A percentile compares a stretch with the other conserved stretches of the same genome.
These are phyloP conservation scores for Lumnitzera racemosa DNA, from an alignment of 345 rosid species.

Conservation along the genomic window DNA sequence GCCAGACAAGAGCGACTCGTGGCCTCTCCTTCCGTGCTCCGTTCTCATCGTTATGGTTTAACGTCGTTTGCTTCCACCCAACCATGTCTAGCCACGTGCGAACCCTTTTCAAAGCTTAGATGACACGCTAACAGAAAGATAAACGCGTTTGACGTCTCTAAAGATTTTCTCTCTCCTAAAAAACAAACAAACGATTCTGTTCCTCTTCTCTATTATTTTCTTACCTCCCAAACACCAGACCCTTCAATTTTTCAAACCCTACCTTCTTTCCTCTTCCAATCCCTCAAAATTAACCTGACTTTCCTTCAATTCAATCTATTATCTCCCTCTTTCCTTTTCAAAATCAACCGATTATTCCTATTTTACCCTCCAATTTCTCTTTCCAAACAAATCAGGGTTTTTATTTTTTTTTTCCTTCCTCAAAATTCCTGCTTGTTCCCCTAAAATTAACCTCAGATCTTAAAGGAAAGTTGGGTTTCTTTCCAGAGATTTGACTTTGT, in stretches of 20 bases:
- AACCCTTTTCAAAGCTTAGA: neutral
- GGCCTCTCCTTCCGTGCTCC: neutral
- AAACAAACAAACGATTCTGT: too few relatives aligned
- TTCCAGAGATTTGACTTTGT: neutral
- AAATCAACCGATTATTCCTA: neutral
- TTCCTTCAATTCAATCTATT: neutral
- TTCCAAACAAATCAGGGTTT: neutral
- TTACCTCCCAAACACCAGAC: neutral
- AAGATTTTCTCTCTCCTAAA: too few relatives aligned
- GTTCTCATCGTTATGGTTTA: neutral
- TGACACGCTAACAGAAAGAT: slow-evolving; percentile 13
- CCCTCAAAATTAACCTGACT: neutral
- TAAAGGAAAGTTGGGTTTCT: neutral
- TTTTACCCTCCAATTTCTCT: neutral
- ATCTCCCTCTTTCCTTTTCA: slow-evolving; percentile 1
- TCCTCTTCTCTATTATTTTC: slow-evolving; percentile 1
- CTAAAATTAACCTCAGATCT: neutral
- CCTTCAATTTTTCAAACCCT: too few relatives aligned
- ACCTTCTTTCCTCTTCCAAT: too few relatives aligned
- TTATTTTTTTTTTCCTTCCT: neutral
- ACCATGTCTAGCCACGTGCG: slow-evolving; percentile 15
- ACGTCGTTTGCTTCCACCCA: slow-evolving; percentile 4
- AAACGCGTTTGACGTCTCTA: slow-evolving; percentile 27
- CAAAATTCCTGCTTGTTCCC: neutral
- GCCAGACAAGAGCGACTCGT: too few relatives aligned